These are phyloP conservation scores for Chlamydomonas reinhardtii DNA, from an alignment of 163 green algal genomes.

Conservation along the genomic window DNA sequence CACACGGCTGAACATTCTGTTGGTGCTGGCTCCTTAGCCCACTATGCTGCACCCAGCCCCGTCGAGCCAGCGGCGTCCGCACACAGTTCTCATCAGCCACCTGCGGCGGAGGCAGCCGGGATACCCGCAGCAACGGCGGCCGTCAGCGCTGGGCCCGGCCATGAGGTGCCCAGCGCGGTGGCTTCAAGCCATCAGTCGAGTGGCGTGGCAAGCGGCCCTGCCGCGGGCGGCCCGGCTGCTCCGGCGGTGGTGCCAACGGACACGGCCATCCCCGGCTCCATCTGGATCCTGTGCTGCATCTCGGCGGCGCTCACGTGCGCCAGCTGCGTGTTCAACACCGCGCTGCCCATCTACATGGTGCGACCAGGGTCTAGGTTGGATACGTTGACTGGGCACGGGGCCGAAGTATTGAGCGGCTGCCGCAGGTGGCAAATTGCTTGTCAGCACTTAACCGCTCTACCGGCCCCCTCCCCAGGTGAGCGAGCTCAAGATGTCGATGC, in stretches of 20 bases:
- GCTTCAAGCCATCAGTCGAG: not conserved
- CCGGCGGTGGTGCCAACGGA: not conserved
- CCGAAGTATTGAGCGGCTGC: too few relatives aligned
- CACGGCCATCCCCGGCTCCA: conserved; percentile 45
- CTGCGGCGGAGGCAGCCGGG: too few relatives aligned
- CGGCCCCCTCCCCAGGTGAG: conserved; percentile 39
- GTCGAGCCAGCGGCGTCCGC: not conserved
- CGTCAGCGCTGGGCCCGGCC: too few relatives aligned
- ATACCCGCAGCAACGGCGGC: not conserved
- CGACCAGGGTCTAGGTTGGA: not conserved
- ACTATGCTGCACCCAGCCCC: too few relatives aligned
- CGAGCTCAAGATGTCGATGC: conserved; percentile 76
- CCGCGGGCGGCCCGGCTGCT: not conserved
- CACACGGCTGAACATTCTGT: too few relatives aligned
- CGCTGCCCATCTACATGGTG: conserved; percentile 68
- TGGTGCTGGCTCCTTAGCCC: too few relatives aligned
- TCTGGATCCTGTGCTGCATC: conserved; percentile 62
- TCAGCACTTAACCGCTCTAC: too few relatives aligned
- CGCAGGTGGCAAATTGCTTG: too few relatives aligned
- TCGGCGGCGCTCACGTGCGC: conserved; percentile 58
- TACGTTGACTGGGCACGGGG: not conserved
- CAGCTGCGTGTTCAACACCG: conserved; percentile 65
- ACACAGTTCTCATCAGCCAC: too few relatives aligned
- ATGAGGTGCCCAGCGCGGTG: too few relatives aligned
- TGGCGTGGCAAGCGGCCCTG: not conserved